phyloP scores from a whole-genome alignment of 2,329 filamentous ascomycete genomes.

The Diaporthe sp. region DNA sequence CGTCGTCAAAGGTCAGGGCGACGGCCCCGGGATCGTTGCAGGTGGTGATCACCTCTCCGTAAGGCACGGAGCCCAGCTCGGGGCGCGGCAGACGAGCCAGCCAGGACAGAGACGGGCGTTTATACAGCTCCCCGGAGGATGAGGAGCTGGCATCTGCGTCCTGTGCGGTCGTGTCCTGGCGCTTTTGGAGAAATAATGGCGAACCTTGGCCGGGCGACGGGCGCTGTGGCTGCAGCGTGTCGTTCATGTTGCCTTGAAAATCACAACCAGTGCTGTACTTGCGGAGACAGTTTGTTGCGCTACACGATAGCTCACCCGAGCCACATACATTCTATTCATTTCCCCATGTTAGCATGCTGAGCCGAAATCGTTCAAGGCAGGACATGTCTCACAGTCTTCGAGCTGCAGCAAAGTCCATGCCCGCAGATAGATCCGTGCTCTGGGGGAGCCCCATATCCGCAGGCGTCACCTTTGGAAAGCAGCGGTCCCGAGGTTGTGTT shows the following conservation, averaged over 20 bases:
- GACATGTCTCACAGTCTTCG: not conserved
- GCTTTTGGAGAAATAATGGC: not conserved
- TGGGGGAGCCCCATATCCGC: not conserved
- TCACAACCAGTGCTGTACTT: slow-evolving; percentile 36
- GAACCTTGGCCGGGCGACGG: not conserved
- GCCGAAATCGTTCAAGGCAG: not conserved
- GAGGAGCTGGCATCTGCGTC: not conserved
- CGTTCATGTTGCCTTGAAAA: slow-evolving; percentile 23
- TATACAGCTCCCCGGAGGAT: not conserved
- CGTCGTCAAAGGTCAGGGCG: slow-evolving; percentile 78
- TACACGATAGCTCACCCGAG: slow-evolving; percentile 24
- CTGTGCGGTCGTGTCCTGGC: not conserved
- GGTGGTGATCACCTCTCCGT: slow-evolving; percentile 70
- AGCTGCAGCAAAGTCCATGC: slow-evolving; percentile 24
- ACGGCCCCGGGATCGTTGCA: slow-evolving; percentile 71
- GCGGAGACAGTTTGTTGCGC: slow-evolving; percentile 18
- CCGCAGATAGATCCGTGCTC: not conserved
- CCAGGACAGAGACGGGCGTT: slow-evolving; percentile 26
- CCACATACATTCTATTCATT: slow-evolving; percentile 7
- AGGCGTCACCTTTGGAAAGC: not conserved
- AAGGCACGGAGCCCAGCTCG: slow-evolving; percentile 66
- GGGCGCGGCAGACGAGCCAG: slow-evolving; percentile 61
- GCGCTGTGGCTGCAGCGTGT: not conserved
- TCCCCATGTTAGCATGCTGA: not conserved
- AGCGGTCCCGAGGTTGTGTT: not conserved